Conservation (phyloP, 441 rosid species). For the Sinapis alba region DNA sequence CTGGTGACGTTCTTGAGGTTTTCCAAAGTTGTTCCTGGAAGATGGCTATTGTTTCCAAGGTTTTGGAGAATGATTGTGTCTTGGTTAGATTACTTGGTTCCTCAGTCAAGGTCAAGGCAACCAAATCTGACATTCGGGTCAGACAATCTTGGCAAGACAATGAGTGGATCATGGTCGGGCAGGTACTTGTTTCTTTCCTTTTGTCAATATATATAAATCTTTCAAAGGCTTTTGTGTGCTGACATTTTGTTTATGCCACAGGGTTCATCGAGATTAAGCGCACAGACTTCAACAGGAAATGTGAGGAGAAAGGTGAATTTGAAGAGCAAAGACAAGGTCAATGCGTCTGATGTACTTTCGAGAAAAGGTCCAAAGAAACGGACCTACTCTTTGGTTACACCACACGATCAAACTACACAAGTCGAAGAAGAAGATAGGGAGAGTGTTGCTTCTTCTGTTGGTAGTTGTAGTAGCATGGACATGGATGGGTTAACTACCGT, state of each 20-base stretch:
- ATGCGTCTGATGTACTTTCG: slow-evolving; percentile 37
- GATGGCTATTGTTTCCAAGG: slow-evolving; percentile 64
- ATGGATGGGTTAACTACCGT: slow-evolving; percentile 18
- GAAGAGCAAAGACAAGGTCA: slow-evolving; percentile 39
- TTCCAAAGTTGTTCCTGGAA: slow-evolving; percentile 68
- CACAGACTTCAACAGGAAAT: slow-evolving; percentile 35
- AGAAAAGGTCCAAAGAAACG: slow-evolving; percentile 49
- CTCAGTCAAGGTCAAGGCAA: slow-evolving; percentile 55
- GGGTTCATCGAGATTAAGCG: slow-evolving; percentile 38
- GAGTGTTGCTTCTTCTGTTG: slow-evolving; percentile 47
- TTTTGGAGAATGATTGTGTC: slow-evolving; percentile 45
- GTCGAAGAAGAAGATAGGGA: slow-evolving; percentile 35
- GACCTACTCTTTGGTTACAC: slow-evolving; percentile 40
- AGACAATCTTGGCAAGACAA: slow-evolving; percentile 78
- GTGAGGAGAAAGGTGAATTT: slow-evolving; percentile 32
- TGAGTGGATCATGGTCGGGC: slow-evolving; percentile 66
- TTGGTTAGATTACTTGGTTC: slow-evolving; percentile 73
- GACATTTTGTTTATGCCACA: slow-evolving; percentile 28
- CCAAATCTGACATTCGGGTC: slow-evolving; percentile 51
- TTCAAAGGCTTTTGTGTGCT: background rate
- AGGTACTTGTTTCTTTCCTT: slow-evolving; percentile 49
- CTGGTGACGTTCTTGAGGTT: slow-evolving; percentile 86
- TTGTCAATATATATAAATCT: background rate
- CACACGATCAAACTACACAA: slow-evolving; percentile 34
- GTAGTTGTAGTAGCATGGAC: slow-evolving; percentile 54